Conservation (phyloP, 768 basidiomycete species). For the Holtermannia corniformis region DNA sequence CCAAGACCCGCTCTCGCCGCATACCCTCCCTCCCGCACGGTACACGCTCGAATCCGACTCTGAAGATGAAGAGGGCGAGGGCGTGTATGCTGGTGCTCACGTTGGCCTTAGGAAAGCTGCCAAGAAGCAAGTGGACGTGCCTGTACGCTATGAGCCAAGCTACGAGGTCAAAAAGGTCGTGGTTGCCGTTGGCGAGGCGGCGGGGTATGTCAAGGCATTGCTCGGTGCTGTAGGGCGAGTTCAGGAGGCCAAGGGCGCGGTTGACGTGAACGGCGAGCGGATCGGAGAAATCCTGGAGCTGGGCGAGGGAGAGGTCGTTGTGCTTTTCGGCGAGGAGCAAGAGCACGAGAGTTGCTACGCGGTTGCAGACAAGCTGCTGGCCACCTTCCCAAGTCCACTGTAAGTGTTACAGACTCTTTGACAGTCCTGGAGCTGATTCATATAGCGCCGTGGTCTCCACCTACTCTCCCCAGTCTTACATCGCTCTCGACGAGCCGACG, state of each 20-base stretch:
- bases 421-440: background rate
- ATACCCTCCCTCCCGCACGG: slow-evolving; percentile 25
- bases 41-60: slow-evolving; percentile 37
- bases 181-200: background rate
- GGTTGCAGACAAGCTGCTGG: background rate
- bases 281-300: background rate
- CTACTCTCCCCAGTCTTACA: background rate
- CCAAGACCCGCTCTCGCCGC: slow-evolving; percentile 20
- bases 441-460: background rate
- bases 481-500: background rate
- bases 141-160: too few species aligned
- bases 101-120: too few species aligned
- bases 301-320: background rate
- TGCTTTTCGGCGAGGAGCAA: background rate
- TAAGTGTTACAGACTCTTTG: too few species aligned
- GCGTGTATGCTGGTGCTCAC: slow-evolving; percentile 23
- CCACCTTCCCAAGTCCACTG: background rate
- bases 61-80: slow-evolving; percentile 36
- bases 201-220: background rate
- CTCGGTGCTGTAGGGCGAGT: too few species aligned
- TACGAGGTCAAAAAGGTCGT: too few species aligned
- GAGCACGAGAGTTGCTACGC: background rate
- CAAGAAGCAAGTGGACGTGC: too few species aligned
- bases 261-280: background rate
- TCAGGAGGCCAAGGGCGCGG: background rate